phyloP scores from a whole-genome alignment of 306 rosid species.

The Quercus ilex region DNA sequence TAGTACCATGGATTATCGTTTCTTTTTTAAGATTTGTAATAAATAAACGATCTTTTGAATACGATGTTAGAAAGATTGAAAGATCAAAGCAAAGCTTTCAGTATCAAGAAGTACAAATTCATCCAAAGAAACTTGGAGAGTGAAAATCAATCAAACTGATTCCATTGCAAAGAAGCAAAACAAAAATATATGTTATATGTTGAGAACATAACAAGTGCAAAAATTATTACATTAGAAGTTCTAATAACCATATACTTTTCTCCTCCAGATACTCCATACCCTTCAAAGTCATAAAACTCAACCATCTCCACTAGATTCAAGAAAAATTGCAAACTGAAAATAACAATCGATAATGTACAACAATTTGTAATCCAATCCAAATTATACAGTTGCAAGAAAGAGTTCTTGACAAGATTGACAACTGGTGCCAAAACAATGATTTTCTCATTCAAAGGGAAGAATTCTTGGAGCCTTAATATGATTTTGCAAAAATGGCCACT shows the following conservation, averaged over 20 bases:
- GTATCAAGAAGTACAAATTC: background rate
- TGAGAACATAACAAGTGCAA: too few species aligned
- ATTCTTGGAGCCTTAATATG: conserved; percentile 45
- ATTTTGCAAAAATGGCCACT: conserved; percentile 93
- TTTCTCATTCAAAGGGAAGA: background rate
- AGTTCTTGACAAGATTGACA: background rate
- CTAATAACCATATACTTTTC: background rate
- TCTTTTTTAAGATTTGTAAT: too few species aligned
- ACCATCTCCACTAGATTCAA: conserved; percentile 1
- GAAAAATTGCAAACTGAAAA: conserved; percentile 1
- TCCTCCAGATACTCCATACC: background rate
- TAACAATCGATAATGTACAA: conserved; percentile 13
- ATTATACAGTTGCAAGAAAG: conserved; percentile 11
- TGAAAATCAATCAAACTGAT: too few species aligned
- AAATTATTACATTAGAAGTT: too few species aligned
- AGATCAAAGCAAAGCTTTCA: background rate
- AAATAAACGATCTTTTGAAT: too few species aligned
- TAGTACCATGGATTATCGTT: background rate
- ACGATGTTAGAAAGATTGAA: background rate
- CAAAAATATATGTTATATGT: too few species aligned
- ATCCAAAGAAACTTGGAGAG: too few species aligned
- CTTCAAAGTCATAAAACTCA: background rate
- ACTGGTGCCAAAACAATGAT: conserved; percentile 1
- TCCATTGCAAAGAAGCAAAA: too few species aligned
- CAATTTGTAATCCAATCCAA: conserved; percentile 12